Evolutionary conservation across 768 basidiomycete genomes (phyloP).

Genomic region (Mycena maculata): DNA sequence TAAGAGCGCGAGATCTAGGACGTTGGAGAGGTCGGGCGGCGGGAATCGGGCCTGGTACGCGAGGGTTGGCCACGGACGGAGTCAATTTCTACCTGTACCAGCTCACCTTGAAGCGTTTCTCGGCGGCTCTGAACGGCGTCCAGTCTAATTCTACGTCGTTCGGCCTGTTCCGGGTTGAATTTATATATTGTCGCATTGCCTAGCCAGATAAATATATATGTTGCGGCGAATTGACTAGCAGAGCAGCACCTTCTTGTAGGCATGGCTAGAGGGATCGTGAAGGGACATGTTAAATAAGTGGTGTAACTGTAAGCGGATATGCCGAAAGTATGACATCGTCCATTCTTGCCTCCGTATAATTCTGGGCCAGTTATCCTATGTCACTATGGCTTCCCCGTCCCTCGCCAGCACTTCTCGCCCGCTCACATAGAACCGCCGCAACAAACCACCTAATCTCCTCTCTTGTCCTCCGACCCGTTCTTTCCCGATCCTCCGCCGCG

Average conservation of each 20-base stretch:
- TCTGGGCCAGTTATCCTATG: constrained; percentile 54
- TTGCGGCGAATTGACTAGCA: too few species aligned
- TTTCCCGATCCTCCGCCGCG: constrained; percentile 21
- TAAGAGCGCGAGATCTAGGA: constrained; percentile 73
- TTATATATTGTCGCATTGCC: constrained; percentile 67
- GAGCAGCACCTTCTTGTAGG: constrained; percentile 61
- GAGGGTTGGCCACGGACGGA: neutral
- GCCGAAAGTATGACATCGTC: constrained; percentile 21
- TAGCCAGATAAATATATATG: constrained; percentile 53
- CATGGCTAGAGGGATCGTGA: constrained; percentile 59
- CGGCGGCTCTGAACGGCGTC: constrained; percentile 81
- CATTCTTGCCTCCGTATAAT: constrained; percentile 15
- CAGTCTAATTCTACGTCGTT: constrained; percentile 61
- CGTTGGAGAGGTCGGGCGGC: constrained; percentile 75
- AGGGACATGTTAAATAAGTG: constrained; percentile 30
- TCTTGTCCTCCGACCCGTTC: constrained; percentile 34
- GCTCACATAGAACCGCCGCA: constrained; percentile 49
- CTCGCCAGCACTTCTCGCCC: constrained; percentile 55
- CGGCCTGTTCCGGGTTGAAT: constrained; percentile 67
- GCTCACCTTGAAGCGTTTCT: constrained; percentile 77
- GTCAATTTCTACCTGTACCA: too few species aligned
- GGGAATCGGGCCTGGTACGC: constrained; percentile 66
- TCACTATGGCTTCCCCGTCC: constrained; percentile 82
- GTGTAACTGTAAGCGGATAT: neutral
- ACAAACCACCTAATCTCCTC: constrained; percentile 42